phyloP scores from a whole-genome alignment of 2,329 filamentous ascomycete genomes.

The Aspergillus hortae region DNA sequence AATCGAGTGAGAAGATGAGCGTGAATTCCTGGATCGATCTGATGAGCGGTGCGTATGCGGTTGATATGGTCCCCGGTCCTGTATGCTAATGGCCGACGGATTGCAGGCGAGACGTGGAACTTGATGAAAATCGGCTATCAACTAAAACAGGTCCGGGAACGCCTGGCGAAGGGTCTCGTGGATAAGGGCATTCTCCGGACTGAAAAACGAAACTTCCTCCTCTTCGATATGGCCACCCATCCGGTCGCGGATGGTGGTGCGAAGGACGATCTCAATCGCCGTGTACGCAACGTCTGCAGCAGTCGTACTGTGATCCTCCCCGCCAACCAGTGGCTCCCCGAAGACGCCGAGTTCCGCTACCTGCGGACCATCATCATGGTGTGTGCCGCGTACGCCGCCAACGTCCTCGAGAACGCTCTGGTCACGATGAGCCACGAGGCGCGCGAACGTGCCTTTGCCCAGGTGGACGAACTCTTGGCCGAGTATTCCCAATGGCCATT shows the following conservation, averaged over 20 bases:
- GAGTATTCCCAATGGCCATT: slow-evolving; percentile 99
- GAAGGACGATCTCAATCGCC: slow-evolving; percentile 93
- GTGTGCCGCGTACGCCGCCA: slow-evolving; percentile 95
- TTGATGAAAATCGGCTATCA: slow-evolving; percentile 99
- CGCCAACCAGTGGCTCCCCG: slow-evolving; percentile 81
- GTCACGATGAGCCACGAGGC: slow-evolving; percentile 91
- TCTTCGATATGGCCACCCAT: slow-evolving; percentile 99
- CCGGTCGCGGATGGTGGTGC: slow-evolving; percentile 93
- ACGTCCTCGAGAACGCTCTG: slow-evolving; percentile 96
- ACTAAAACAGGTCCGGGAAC: slow-evolving; percentile 97
- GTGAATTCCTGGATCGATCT: slow-evolving; percentile 98
- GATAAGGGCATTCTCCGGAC: slow-evolving; percentile 98
- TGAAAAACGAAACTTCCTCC: slow-evolving; percentile 98
- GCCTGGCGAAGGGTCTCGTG: slow-evolving; percentile 92
- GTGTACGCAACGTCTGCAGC: slow-evolving; percentile 88
- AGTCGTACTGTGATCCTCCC: slow-evolving; percentile 91
- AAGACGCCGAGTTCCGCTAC: slow-evolving; percentile 91
- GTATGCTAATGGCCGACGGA: slow-evolving; percentile 8
- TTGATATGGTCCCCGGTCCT: too few species aligned
- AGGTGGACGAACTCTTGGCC: slow-evolving; percentile 91
- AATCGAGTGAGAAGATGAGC: slow-evolving; percentile 99
- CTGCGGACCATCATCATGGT: slow-evolving; percentile 92
- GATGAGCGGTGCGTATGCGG: slow-evolving; percentile 73
- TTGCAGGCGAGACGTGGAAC: slow-evolving; percentile 94
- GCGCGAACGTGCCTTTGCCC: slow-evolving; percentile 88